Conservation (phyloP, 352 stramenopile genomes). For the Phytophthora kernoviae region DNA sequence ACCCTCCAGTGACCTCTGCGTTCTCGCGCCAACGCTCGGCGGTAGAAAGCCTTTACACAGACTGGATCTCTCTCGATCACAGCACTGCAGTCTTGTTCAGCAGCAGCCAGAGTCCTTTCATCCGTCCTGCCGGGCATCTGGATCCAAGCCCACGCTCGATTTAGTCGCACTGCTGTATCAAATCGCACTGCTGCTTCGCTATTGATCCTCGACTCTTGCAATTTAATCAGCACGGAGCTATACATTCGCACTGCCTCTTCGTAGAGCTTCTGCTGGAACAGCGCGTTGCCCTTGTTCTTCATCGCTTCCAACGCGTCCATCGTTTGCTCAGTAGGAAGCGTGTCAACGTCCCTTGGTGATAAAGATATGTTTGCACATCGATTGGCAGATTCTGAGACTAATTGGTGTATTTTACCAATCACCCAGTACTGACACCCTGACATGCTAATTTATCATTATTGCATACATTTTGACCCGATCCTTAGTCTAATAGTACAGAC, state of each 20-base stretch:
- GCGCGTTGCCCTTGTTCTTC: conserved; percentile 65
- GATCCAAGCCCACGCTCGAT: conserved; percentile 65
- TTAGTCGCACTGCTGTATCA: conserved; percentile 62
- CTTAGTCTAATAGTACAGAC: conserved; percentile 91
- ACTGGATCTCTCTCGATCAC: conserved; percentile 65
- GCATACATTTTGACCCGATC: conserved; percentile 89
- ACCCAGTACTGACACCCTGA: conserved; percentile 90
- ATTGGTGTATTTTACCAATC: conserved; percentile 32
- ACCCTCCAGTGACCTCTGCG: conserved; percentile 69
- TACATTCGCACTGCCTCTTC: conserved; percentile 58
- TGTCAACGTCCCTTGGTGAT: conserved; percentile 19
- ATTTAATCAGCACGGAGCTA: conserved; percentile 34
- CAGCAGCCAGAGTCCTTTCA: conserved; percentile 20
- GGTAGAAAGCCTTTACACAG: conserved; percentile 92
- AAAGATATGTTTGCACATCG: conserved; percentile 64
- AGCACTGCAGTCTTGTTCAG: conserved; percentile 74
- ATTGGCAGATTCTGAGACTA: conserved; percentile 89
- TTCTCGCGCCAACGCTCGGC: conserved; percentile 77
- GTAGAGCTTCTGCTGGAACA: conserved; percentile 55
- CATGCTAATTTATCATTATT: conserved; percentile 55
- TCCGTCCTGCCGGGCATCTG: conserved; percentile 30
- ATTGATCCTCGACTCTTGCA: not conserved
- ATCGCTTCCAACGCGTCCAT: conserved; percentile 45
- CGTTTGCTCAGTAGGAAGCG: conserved; percentile 1
- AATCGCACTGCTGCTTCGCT: conserved; percentile 26